Evolutionary conservation across 2,329 filamentous ascomycete genomes (phyloP), one percentile per base, ranked within the genome.

Genomic region (Bipolaris bicolor): DNA sequence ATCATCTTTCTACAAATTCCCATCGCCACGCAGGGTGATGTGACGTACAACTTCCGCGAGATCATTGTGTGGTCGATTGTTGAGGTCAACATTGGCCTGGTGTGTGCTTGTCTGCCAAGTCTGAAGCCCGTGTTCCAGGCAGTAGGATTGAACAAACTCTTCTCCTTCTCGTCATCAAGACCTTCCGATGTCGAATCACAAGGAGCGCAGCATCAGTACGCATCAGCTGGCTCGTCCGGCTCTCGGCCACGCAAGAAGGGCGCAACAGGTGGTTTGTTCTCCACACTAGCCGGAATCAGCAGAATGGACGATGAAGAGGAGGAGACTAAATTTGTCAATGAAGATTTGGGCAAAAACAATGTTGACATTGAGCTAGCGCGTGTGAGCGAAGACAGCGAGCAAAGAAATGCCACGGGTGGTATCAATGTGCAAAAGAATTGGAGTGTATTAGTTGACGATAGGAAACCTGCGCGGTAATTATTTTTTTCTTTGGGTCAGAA

Each of bases 31-130:
- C 49, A 55, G 5, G 61, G 57, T 22, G 64, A 70, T 45, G 51
- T 63, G 0, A 69, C 68, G 9, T 70, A 65, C 61, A 68, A 65
- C 52, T 70, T 66, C 61, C 61, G 64, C 46, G 68, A 70, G 22
- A 63, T 70, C 54, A 64, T 67, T 41, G 50, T 68, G 3, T 70
- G 68, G 68, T 58, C 51, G 6, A 54, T 67, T 22, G 64, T 69
- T n/a, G 66, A 69, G 41, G 52, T 67, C 52, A 69, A 69, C 49
- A 55, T 69, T 7, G 66, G 67, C n/a, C 55, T 69, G 18, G 57
- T 50, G 1, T 68, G 65, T 58, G 67, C 63, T 13, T 68, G 67
- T 36, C 52, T 70, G 4, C 66, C 66, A 5, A 60, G 57, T 31
- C 46, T 70, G 26, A 63, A 64, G 33, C 68, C 68, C 1, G 57